phyloP scores from a whole-genome alignment of 805 yeast species.

The Zygotorulaspora chibaensis region DNA sequence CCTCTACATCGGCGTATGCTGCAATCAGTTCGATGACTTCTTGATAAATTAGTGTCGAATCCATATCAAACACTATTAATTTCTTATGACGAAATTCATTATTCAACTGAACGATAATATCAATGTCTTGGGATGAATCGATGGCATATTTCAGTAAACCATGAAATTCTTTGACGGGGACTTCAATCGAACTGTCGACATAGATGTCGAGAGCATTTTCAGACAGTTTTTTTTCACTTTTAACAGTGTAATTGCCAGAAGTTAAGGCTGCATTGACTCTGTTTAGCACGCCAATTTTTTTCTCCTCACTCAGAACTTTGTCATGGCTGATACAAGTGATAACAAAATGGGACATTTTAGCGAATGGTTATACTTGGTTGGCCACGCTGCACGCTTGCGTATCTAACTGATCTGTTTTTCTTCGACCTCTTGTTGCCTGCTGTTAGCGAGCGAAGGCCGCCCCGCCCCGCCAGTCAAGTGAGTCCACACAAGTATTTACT shows the following conservation, averaged over 20 bases:
- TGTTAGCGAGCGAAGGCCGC: too few species aligned
- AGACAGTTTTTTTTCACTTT: slow-evolving; percentile 10
- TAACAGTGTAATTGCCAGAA: slow-evolving; percentile 4
- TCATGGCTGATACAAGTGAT: slow-evolving; percentile 18
- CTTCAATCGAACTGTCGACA: slow-evolving; percentile 1
- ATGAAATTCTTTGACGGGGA: slow-evolving; percentile 6
- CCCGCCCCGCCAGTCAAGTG: too few species aligned
- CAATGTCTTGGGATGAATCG: slow-evolving; percentile 15
- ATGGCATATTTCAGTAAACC: slow-evolving; percentile 3
- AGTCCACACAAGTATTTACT: too few species aligned
- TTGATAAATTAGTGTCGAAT: slow-evolving; percentile 90
- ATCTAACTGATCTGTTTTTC: not conserved
- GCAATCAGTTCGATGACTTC: slow-evolving; percentile 97
- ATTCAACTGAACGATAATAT: slow-evolving; percentile 23
- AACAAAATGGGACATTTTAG: slow-evolving; percentile 10
- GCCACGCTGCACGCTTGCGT: not conserved
- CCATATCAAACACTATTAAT: slow-evolving; percentile 93
- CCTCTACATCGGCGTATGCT: slow-evolving; percentile 86
- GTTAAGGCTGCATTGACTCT: slow-evolving; percentile 3
- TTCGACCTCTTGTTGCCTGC: not conserved
- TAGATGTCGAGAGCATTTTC: slow-evolving; percentile 18
- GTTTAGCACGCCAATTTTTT: slow-evolving; percentile 1
- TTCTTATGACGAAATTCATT: slow-evolving; percentile 34
- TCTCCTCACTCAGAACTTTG: slow-evolving; percentile 3
- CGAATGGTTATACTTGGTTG: not conserved